Evolutionary conservation across 2,329 filamentous ascomycete species (phyloP).

Genomic region (Bertia moriformis): DNA sequence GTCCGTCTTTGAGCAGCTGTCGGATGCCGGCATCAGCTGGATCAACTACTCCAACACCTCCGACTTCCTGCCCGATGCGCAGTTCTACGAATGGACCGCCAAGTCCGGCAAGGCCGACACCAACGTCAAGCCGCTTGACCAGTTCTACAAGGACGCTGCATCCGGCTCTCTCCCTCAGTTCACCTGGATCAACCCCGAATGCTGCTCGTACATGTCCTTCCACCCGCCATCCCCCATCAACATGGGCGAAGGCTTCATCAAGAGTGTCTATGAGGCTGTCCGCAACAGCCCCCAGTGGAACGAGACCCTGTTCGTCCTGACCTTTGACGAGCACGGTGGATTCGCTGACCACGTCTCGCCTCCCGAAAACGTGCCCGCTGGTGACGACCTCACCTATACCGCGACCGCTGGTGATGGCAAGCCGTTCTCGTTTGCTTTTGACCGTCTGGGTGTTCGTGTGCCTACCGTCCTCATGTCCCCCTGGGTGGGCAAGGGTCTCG

Average conservation of each 20-base stretch:
- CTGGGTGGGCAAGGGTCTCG: conserved; percentile 22
- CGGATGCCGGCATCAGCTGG: conserved; percentile 23
- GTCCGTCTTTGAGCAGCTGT: conserved; percentile 24
- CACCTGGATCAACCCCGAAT: conserved; percentile 32
- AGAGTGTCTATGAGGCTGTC: conserved; percentile 27
- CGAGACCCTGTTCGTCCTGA: conserved; percentile 27
- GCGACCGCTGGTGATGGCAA: conserved; percentile 17
- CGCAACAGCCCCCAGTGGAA: conserved; percentile 28
- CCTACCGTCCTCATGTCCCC: conserved; percentile 25
- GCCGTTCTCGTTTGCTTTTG: conserved; percentile 20
- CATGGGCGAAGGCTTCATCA: conserved; percentile 26
- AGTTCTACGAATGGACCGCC: conserved; percentile 25
- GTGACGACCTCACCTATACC: conserved; percentile 19
- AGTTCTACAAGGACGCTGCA: conserved; percentile 27
- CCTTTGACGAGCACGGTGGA: conserved; percentile 30
- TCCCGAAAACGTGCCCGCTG: conserved; percentile 19
- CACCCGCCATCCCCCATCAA: conserved; percentile 27
- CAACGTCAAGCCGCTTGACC: conserved; percentile 17
- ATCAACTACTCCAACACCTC: conserved; percentile 28
- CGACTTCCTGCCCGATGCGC: conserved; percentile 23
- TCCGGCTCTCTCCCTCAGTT: conserved; percentile 26
- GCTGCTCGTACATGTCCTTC: conserved; percentile 31
- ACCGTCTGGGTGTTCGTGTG: conserved; percentile 24
- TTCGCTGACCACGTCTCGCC: conserved; percentile 29
- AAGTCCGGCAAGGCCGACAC: conserved; percentile 15